Evolutionary conservation across 1,284 basidiomycete species (phyloP).

Genomic region (Tremellales sp.): DNA sequence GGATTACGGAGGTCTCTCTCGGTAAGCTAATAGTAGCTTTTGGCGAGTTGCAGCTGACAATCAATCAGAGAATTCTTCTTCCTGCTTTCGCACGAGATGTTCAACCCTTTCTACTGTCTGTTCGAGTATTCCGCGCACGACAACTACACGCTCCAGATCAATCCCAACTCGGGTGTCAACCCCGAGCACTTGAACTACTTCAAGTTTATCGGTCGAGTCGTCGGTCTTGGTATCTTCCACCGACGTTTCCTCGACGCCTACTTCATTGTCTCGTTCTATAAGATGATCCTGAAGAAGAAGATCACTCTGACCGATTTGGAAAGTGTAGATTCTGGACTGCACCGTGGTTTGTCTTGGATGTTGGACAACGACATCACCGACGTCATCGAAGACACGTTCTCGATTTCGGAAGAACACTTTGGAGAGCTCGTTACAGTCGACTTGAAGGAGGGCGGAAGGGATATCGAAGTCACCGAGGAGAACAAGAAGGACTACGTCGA

Average conservation of each 20-base stretch:
- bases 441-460: constrained; percentile 78
- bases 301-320: constrained; percentile 82
- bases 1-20: constrained; percentile 95
- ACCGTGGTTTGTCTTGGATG: constrained; percentile 95
- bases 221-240: constrained; percentile 97
- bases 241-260: constrained; percentile 97
- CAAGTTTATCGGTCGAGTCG: constrained; percentile 94
- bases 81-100: constrained; percentile 96
- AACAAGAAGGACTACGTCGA: constrained; percentile 99
- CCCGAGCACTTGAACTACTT: constrained; percentile 99
- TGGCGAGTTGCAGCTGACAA: not conserved
- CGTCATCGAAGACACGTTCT: constrained; percentile 91
- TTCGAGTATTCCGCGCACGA: constrained; percentile 99
- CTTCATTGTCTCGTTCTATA: constrained; percentile 98
- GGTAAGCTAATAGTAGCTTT: constrained; percentile 58
- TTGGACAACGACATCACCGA: constrained; percentile 95
- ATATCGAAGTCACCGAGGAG: constrained; percentile 84
- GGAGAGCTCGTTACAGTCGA: constrained; percentile 94
- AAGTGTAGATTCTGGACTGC: constrained; percentile 82
- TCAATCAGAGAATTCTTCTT: constrained; percentile 93
- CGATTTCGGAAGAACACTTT: constrained; percentile 91
- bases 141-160: constrained; percentile 98
- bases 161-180: constrained; percentile 95
- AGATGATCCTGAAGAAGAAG: constrained; percentile 92
- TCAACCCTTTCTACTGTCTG: constrained; percentile 98